Evolutionary conservation across 225 moss, liverwort and hornwort species (phyloP).

Genomic region (Bryum argenteum): DNA sequence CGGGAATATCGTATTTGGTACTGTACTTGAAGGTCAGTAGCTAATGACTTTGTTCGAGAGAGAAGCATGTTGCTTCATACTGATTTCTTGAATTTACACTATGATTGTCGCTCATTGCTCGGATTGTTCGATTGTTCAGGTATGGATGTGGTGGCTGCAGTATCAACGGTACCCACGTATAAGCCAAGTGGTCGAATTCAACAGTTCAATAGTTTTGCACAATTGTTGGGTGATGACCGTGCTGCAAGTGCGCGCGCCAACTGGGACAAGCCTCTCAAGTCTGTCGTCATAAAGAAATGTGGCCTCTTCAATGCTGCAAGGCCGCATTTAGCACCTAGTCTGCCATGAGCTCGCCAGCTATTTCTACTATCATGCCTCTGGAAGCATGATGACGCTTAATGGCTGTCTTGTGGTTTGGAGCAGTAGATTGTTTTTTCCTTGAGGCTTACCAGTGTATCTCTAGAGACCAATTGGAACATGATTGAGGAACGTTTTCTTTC

Average conservation of each 20-base stretch:
- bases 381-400: slow-evolving; percentile 11
- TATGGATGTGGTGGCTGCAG: slow-evolving; percentile 83
- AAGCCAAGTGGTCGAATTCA: slow-evolving; percentile 78
- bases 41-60: slow-evolving; percentile 8
- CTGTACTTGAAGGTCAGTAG: slow-evolving; percentile 84
- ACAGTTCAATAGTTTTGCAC: slow-evolving; percentile 89
- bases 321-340: slow-evolving; percentile 55
- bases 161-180: slow-evolving; percentile 82
- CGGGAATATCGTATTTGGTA: slow-evolving; percentile 87
- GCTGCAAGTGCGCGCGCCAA: slow-evolving; percentile 87
- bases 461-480: slow-evolving; percentile 23
- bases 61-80: neutral
- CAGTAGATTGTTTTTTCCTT: slow-evolving; percentile 6
- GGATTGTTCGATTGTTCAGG: slow-evolving; percentile 53
- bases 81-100: too few relatives aligned
- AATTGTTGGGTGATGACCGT: slow-evolving; percentile 86
- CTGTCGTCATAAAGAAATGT: slow-evolving; percentile 87
- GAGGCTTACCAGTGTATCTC: slow-evolving; percentile 16
- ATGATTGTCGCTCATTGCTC: slow-evolving; percentile 16
- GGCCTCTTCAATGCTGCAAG: slow-evolving; percentile 66
- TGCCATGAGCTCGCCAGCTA: slow-evolving; percentile 30
- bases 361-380: slow-evolving; percentile 8
- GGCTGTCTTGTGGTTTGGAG: slow-evolving; percentile 18
- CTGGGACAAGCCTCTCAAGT: slow-evolving; percentile 89
- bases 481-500: slow-evolving; percentile 12